Evolutionary conservation across 768 basidiomycete species (phyloP).

Genomic region (Hygrocybe punicea): DNA sequence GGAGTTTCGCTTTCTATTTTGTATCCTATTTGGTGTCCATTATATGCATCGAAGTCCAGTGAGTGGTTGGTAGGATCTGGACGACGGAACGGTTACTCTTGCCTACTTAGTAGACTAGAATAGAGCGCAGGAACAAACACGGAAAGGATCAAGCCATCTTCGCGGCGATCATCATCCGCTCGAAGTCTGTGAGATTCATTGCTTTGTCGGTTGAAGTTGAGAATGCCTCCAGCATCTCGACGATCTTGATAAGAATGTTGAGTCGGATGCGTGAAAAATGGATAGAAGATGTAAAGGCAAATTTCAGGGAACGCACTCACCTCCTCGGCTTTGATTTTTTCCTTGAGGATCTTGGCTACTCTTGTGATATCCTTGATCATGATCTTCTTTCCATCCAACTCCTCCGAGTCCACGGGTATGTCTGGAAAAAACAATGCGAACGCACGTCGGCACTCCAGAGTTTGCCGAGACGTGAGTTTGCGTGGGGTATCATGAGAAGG

Average conservation of each 20-base stretch:
- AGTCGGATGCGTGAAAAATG: not conserved
- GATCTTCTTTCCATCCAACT: conserved; percentile 52
- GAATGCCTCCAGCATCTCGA: conserved; percentile 78
- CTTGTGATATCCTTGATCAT: conserved; percentile 64
- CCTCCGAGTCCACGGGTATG: conserved; percentile 32
- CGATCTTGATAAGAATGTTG: conserved; percentile 44
- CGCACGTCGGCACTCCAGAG: conserved; percentile 50
- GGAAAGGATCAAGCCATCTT: conserved; percentile 43
- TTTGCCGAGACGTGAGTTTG: conserved; percentile 51
- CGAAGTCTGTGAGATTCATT: conserved; percentile 66
- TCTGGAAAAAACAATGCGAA: conserved; percentile 76
- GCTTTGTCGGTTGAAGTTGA: conserved; percentile 68
- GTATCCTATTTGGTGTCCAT: too few relatives aligned
- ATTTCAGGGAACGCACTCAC: conserved; percentile 35
- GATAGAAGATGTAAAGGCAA: conserved; percentile 4
- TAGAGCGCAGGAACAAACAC: too few relatives aligned
- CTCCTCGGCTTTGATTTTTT: conserved; percentile 72
- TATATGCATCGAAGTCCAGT: too few relatives aligned
- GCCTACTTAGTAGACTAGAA: too few relatives aligned
- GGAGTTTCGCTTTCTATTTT: too few relatives aligned
- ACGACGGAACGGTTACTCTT: too few relatives aligned
- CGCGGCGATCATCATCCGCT: conserved; percentile 67
- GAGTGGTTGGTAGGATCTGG: too few relatives aligned
- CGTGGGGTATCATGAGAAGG: conserved; percentile 2
- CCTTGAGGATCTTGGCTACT: conserved; percentile 60